phyloP scores from a whole-genome alignment of 192 early-diverging fungal genomes.

The Backusella australiensis region DNA sequence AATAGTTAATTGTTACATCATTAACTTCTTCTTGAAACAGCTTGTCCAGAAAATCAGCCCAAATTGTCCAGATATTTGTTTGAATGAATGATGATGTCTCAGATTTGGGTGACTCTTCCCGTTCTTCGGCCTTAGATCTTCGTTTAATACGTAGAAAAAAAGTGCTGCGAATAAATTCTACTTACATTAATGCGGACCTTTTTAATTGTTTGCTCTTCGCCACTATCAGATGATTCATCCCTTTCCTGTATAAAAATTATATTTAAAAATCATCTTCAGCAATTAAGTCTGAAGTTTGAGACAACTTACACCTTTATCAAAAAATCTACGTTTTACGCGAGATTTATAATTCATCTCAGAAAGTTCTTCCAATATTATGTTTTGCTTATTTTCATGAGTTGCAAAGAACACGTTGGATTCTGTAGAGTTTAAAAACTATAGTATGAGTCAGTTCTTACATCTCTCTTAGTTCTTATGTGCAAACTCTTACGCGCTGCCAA shows the following conservation, averaged over 20 bases:
- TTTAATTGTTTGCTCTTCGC: neutral
- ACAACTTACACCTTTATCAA: neutral
- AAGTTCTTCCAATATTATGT: neutral
- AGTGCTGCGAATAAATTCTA: neutral
- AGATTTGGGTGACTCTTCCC: neutral
- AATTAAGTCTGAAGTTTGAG: neutral
- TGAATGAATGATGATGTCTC: neutral
- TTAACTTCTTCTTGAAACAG: neutral
- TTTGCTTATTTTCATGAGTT: neutral
- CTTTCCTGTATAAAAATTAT: neutral
- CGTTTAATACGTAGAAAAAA: conserved; percentile 1
- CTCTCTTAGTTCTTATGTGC: neutral
- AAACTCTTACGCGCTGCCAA: neutral
- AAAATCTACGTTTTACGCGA: neutral
- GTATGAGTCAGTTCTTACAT: neutral
- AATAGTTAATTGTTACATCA: neutral
- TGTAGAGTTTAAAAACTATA: conserved; percentile 3
- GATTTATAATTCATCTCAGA: neutral
- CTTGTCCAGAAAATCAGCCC: neutral
- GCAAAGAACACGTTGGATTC: neutral
- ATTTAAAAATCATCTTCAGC: neutral
- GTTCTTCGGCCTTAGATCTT: neutral
- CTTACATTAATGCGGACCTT: neutral
- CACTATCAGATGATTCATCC: neutral
- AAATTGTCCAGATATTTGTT: neutral